Base-by-base conservation (phyloP, 176 grass and related monocot species). In the Musa troglodytarum region DNA sequence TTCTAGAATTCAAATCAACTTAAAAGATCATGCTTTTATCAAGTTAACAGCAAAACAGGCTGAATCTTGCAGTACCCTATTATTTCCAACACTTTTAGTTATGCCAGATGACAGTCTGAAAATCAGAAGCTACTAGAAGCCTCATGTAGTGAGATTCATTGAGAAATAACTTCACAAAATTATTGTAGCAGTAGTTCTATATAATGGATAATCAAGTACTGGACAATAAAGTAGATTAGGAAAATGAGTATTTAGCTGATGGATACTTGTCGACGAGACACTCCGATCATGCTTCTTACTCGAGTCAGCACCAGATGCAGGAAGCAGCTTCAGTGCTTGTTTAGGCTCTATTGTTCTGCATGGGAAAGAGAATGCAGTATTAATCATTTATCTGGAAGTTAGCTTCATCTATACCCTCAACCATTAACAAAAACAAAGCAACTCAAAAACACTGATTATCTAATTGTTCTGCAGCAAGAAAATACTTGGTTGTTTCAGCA, bases 301-400 rank as follows among this genome's bases (percentile, higher is more conserved):
- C 51, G 77, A 76, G 43, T 87, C 88, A 29, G 88, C 83, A 43
- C 29, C 74, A 79, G 88, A 71, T 76, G 88, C 81, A 74, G 87
- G 83, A 49, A 97, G 94, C 66, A 93, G 84, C 86, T 88, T 83
- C 78, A 82, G 74, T 68, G 74, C 71, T 84, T 88, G 85, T 77
- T 73, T 93, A 63, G 81, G 50, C 71, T 93, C 93, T 82, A 83
- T 54, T 80, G 78, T 84, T 61, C 89, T 92, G 79, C 57, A 74
- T 21, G 6, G 65, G 58, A 68, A 11, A 75, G 1, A 68, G 21
- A 24, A 2, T 65, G 55, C 29, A 70, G 15, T 6, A 50, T 10
- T 50, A 52, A 50, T 70, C 49, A 70, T 16, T 51, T 12, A 16
- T 70, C 16, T 70, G 25, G 1, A 51, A 70, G 28, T 70, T 70